Base-by-base conservation (phyloP, 202 grass and related monocot genomes). In the Digitaria exilis region DNA sequence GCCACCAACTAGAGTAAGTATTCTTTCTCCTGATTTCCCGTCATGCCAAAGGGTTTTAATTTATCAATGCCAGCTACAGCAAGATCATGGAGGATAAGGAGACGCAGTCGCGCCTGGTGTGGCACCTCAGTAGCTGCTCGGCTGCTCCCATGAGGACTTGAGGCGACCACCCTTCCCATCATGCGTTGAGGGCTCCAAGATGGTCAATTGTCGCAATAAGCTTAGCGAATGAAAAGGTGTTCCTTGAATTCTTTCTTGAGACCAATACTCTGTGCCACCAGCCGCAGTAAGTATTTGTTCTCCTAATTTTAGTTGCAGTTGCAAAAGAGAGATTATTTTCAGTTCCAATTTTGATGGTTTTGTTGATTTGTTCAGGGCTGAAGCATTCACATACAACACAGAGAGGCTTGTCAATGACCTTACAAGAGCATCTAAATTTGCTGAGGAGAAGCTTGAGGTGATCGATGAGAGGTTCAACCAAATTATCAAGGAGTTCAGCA, bases 211-310 rank as follows among this genome's bases (percentile, higher is more conserved):
- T 71, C 89, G 86, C 52, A 96, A 79, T 81, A 83, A 60, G 44
- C 78, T 99, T 15, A 66, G 66, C 45, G 93, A 96, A 35, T 79
- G 81, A 52, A 60, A 90, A 90, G 80, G 87, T 90, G 28, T 99
- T 94, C 69, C 96, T 95, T 28, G 87, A 92, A 80, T 99, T 99
- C 86, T 99, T 96, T 65, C 78, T 94, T 9, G 87, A 96, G 81
- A 93, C 96, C 77, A 94, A 94, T 59, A 88, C 89, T 29, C 69
- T 99, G 29, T 99, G 96, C 83, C 96, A 99, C 78, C 96, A 99
- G 55, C 69, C 96, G 31, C 96, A 99, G 93, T 95, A 72, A 84
- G 81, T 82, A 7, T 51, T 32, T 14, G 31, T 43, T 13, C 1
- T 19, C 18, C 1, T 24, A 18, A 6, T 22, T 71, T 51, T 66